These are phyloP conservation scores for Carex arenaria DNA, from an alignment of 202 grass and related monocot genomes.

Conservation along the genomic window DNA sequence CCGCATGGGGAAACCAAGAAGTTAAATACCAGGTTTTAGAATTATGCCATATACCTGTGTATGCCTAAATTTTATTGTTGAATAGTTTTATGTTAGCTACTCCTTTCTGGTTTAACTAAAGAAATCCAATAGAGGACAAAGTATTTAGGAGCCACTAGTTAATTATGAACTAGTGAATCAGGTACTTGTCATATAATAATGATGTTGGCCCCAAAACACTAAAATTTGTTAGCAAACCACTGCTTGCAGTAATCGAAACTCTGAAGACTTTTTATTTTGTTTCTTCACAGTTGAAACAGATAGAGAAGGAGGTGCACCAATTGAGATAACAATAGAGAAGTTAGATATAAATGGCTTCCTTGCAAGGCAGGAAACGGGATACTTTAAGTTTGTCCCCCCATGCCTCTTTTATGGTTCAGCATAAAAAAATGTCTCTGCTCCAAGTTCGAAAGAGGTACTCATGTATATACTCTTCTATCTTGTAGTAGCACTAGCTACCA, in stretches of 20 bases:
- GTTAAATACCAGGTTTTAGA: too few species aligned
- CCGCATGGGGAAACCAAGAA: too few species aligned
- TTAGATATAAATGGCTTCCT: slow-evolving; percentile 46
- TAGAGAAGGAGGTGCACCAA: slow-evolving; percentile 51
- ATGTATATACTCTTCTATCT: background rate
- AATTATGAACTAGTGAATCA: too few species aligned
- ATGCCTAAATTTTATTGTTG: too few species aligned
- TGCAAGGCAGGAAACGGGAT: slow-evolving; percentile 35
- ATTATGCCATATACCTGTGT: too few species aligned
- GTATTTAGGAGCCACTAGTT: too few species aligned
- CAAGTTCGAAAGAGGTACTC: slow-evolving; percentile 15
- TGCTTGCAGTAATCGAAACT: background rate
- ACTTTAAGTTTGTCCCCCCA: slow-evolving; percentile 49
- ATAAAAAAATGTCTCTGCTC: background rate
- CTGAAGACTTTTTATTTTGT: background rate
- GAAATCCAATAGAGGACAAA: too few species aligned
- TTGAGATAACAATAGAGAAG: slow-evolving; percentile 51
- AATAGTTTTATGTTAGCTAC: too few species aligned
- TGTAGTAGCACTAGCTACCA: too few species aligned
- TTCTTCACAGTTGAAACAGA: slow-evolving; percentile 63
- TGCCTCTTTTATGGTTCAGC: slow-evolving; percentile 34
- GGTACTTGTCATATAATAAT: too few species aligned
- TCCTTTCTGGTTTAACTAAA: too few species aligned
- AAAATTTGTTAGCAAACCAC: background rate
- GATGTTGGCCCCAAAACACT: background rate